Percentiles rank a stretch among this genome's conserved stretches.
Conservation (phyloP, 495 filamentous ascomycete genomes). For the Achaetomiella virescens region DNA sequence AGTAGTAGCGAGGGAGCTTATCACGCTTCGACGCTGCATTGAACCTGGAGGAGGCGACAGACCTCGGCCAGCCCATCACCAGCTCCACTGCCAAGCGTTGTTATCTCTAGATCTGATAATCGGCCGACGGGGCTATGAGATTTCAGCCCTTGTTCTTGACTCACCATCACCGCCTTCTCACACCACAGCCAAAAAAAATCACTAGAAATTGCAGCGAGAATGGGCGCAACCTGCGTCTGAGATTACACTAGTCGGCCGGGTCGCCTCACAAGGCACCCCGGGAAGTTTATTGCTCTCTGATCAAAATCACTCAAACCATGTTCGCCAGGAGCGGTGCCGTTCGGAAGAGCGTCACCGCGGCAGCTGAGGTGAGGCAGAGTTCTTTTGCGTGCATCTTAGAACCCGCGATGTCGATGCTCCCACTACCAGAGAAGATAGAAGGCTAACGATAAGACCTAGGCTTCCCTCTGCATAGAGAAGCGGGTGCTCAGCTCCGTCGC, state of each 20-base stretch:
- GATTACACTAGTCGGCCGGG: background rate
- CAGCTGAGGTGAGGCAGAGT: conserved; percentile 20
- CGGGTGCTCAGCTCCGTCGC: background rate
- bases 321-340: conserved; percentile 14
- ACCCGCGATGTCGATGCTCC: background rate
- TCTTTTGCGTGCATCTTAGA: background rate
- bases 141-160: background rate
- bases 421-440: background rate
- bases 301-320: conserved; percentile 12
- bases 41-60: too few relatives aligned
- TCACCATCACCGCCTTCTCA: conserved; percentile 8
- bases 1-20: too few relatives aligned
- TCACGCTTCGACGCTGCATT: too few relatives aligned
- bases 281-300: background rate
- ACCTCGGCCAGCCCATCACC: background rate
- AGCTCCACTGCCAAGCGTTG: background rate
- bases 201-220: background rate
- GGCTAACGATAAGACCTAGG: background rate
- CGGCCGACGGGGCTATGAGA: background rate
- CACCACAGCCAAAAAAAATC: background rate
- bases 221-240: conserved; percentile 1
- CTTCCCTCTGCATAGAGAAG: background rate
- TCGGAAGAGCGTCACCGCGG: conserved; percentile 22
- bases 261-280: conserved; percentile 6
- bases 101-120: background rate